These are phyloP conservation scores for Yarrowia galli DNA, from an alignment of 1,139 yeast species.

Conservation along the genomic window DNA sequence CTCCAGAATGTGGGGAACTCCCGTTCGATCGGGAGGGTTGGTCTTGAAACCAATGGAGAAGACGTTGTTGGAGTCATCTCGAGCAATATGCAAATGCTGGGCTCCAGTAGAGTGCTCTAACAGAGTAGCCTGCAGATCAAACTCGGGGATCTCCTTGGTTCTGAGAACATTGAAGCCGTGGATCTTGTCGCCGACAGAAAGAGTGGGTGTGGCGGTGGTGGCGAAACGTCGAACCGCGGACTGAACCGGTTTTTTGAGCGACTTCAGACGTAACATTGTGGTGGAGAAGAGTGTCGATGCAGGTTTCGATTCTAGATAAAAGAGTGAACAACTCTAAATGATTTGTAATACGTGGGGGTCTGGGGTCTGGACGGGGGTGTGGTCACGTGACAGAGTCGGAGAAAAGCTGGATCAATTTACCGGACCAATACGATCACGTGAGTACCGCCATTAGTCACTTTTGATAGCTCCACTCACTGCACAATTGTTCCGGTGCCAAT, in stretches of 20 bases:
- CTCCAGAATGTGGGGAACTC: constrained; percentile 94
- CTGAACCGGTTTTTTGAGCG: neutral
- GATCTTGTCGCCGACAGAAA: constrained; percentile 59
- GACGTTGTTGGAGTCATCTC: constrained; percentile 83
- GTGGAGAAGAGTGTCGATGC: neutral
- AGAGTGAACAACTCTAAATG: constrained; percentile 16
- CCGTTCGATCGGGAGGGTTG: constrained; percentile 90
- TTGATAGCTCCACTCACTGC: neutral
- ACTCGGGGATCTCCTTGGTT: constrained; percentile 77
- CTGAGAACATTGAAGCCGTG: constrained; percentile 72
- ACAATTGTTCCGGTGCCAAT: neutral
- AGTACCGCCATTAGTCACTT: neutral
- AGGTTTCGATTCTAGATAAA: neutral
- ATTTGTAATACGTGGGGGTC: neutral
- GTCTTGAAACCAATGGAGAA: constrained; percentile 92
- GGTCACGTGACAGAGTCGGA: neutral
- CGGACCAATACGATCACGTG: neutral
- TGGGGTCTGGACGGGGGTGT: neutral
- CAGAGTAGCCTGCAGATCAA: constrained; percentile 79
- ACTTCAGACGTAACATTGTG: constrained; percentile 27
- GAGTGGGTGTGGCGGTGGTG: constrained; percentile 5
- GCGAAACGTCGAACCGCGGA: neutral
- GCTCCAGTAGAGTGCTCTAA: constrained; percentile 77
- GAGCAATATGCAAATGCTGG: constrained; percentile 82
- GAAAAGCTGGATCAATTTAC: neutral